These are phyloP conservation scores for Xylariaceae sp. DNA, from an alignment of 2,329 filamentous ascomycete species.

Conservation along the genomic window DNA sequence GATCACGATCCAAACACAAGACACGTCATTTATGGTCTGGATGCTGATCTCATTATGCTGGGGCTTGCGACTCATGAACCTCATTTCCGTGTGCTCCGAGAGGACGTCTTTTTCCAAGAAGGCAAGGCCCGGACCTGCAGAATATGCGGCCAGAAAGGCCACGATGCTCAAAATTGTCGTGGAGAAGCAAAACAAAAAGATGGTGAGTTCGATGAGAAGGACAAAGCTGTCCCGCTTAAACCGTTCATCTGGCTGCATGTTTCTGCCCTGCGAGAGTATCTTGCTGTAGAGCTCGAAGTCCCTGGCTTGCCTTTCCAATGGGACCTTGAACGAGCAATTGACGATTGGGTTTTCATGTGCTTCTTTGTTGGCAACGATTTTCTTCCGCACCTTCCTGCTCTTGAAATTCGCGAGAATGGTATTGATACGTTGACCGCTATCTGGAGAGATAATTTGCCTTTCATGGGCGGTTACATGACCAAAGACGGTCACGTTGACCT, in stretches of 20 bases:
- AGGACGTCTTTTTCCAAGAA: conserved; percentile 94
- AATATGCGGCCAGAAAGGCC: conserved; percentile 86
- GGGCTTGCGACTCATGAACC: conserved; percentile 96
- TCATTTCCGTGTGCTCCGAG: conserved; percentile 89
- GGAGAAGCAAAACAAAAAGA: conserved; percentile 73
- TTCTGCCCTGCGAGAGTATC: conserved; percentile 82
- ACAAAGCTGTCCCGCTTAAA: conserved; percentile 64
- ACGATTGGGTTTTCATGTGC: conserved; percentile 99
- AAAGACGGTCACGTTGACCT: conserved; percentile 92
- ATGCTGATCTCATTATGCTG: conserved; percentile 98
- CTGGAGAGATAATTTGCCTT: conserved; percentile 86
- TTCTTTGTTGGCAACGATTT: conserved; percentile 99
- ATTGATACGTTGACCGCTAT: conserved; percentile 96
- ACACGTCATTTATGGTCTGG: conserved; percentile 95
- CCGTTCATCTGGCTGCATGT: conserved; percentile 99
- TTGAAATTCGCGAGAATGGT: conserved; percentile 94
- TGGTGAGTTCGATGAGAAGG: conserved; percentile 77
- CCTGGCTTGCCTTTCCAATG: conserved; percentile 80
- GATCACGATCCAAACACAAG: conserved; percentile 94
- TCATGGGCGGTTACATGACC: conserved; percentile 93
- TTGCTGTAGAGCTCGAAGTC: conserved; percentile 82
- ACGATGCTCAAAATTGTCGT: conserved; percentile 79
- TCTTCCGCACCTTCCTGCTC: conserved; percentile 89
- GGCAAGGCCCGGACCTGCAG: conserved; percentile 76
- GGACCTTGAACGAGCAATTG: conserved; percentile 87